Evolutionary conservation across 352 stramenopile genomes (phyloP).

Genomic region (Pythium sp.): DNA sequence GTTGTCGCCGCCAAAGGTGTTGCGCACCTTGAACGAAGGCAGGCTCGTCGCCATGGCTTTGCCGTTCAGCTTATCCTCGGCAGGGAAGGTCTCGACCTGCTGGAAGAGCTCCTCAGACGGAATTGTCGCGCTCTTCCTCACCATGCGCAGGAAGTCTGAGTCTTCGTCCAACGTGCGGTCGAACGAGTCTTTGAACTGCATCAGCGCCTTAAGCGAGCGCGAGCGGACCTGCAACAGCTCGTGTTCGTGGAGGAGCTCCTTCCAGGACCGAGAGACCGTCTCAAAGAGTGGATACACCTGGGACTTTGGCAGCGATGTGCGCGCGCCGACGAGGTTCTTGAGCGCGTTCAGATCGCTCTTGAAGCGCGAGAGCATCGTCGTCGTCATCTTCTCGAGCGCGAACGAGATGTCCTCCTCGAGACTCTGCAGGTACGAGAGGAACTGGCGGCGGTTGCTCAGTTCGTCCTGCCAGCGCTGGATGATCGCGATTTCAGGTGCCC

Average conservation of each 20-base stretch:
- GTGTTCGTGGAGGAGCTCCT: slow-evolving; percentile 70
- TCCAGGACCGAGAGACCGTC: slow-evolving; percentile 82
- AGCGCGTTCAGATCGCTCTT: slow-evolving; percentile 61
- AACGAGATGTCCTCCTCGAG: slow-evolving; percentile 91
- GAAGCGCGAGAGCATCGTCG: slow-evolving; percentile 63
- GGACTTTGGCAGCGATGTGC: slow-evolving; percentile 90
- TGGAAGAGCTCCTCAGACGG: slow-evolving; percentile 70
- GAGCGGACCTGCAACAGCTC: slow-evolving; percentile 69
- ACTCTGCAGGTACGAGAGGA: slow-evolving; percentile 88
- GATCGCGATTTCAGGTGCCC: slow-evolving; percentile 28
- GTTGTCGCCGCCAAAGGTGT: slow-evolving; percentile 30
- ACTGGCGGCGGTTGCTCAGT: slow-evolving; percentile 90
- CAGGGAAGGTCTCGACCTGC: slow-evolving; percentile 55
- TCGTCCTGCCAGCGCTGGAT: slow-evolving; percentile 90
- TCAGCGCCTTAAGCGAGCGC: slow-evolving; percentile 56
- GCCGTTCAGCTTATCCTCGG: slow-evolving; percentile 31
- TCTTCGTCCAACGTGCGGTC: slow-evolving; percentile 50
- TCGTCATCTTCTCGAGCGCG: slow-evolving; percentile 74
- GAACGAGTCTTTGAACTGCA: slow-evolving; percentile 80
- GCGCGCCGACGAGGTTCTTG: slow-evolving; percentile 81
- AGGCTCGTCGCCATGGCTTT: slow-evolving; percentile 12
- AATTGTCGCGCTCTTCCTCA: slow-evolving; percentile 52
- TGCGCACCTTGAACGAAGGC: slow-evolving; percentile 28
- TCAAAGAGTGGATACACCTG: slow-evolving; percentile 95
- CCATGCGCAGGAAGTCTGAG: slow-evolving; percentile 50